Evolutionary conservation across 306 rosid genomes (phyloP).

Genomic region (Trifolium fragiferum): DNA sequence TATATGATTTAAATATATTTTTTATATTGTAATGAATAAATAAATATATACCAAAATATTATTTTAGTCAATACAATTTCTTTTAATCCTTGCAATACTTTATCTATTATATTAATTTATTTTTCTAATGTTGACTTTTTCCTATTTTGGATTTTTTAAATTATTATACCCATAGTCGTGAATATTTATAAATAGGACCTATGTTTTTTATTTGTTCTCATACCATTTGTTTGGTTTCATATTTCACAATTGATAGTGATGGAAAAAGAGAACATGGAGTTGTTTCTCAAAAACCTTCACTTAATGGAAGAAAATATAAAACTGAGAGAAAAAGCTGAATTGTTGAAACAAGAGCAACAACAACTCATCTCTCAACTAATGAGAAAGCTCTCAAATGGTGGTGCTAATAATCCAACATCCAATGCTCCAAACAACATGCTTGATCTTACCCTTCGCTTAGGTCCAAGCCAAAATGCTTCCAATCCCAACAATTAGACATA

Average conservation of each 20-base stretch:
- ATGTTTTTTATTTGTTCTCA: too few species aligned
- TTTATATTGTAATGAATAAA: too few species aligned
- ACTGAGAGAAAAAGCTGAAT: conserved; percentile 86
- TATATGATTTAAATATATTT: too few species aligned
- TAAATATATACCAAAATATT: too few species aligned
- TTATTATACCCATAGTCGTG: too few species aligned
- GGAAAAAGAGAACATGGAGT: conserved; percentile 88
- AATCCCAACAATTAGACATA: conserved; percentile 53
- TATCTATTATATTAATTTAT: too few species aligned
- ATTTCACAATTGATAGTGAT: conserved; percentile 43
- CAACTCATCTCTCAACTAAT: conserved; percentile 77
- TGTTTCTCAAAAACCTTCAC: conserved; percentile 78
- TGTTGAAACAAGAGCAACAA: conserved; percentile 87
- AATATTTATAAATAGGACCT: too few species aligned
- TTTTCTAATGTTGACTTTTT: too few species aligned
- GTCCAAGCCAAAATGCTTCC: conserved; percentile 57
- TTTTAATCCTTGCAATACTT: too few species aligned
- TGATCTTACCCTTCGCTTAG: conserved; percentile 65
- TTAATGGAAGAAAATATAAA: conserved; percentile 87
- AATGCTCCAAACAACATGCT: conserved; percentile 54
- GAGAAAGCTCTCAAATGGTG: conserved; percentile 67
- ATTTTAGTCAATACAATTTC: too few species aligned
- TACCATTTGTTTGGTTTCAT: conserved; percentile 2
- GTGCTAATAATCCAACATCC: conserved; percentile 31
- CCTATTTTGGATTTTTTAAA: too few species aligned